Base-by-base conservation (phyloP, 306 rosid species). In the Quercus aquifolioides region DNA sequence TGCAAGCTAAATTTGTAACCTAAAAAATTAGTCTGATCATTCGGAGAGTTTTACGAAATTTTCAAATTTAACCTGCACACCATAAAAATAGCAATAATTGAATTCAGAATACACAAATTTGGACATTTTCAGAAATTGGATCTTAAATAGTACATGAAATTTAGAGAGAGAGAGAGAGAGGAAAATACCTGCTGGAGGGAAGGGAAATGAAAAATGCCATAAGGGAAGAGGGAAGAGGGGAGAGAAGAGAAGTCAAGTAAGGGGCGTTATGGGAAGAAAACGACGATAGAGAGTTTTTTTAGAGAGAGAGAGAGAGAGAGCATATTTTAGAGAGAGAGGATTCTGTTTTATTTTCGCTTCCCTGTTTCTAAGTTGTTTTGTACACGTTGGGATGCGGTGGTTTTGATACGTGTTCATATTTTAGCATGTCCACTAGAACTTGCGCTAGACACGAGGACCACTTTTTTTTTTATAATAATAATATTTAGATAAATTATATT, bases 41-140 rank as follows among this genome's bases (percentile, higher is more conserved):
- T 85, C 57, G 68, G 30, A 78, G 33, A 81, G 69, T 80, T 41
- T 41, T 74, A 84, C 62, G 23, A 77, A 49, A 67, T 74, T 46
- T 71, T 41, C 68, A 75, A 74, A 77, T 79, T 88, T 74, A 81
- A 84, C 89, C 91, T 84, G 92, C 88, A 73, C 69, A 86, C 70
- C 69, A 87, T 56, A 79, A 78, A 79, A 78, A 54, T 71, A 82
- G 79, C 81, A 52, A 77, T 18, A 68, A 35, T 35, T 68, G 72
- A 68, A 64, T 28, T 26, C 11, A 33, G 31, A 5, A 33, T 41
- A 41, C 41, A 14, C 43, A 18, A 64, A 18, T n/a, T 59, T 21
- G 23, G 23, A 9, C 23, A 10, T 49, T 49, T n/a, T 12, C 14
- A 21, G 23, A 10, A 21, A 59, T 9, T 12, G 26, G 67, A 23